Evolutionary conservation across 2,329 filamentous ascomycete species (phyloP), one percentile per base, ranked within the genome.

Genomic region (Colletotrichum musicola): DNA sequence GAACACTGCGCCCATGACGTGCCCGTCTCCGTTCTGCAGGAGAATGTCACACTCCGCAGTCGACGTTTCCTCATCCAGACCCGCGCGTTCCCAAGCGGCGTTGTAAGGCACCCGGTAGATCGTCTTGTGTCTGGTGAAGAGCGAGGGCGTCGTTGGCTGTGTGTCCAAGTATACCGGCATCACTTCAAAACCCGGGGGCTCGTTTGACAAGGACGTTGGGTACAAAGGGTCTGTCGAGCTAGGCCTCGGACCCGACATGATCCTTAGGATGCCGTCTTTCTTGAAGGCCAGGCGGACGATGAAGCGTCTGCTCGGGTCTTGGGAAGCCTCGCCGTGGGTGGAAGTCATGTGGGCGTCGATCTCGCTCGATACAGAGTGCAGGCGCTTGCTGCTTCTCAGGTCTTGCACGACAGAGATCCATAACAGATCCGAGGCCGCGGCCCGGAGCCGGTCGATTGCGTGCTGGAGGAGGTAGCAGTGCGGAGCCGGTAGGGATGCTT

Each of bases 231-330:
- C 30, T 1, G 30, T 12, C 1, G 53, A 42, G 51, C 6, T 51
- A 6, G 53, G 61, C 30, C 44, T 16, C 12, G 54, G 54, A 9
- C 53, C 62, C 5, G 62, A 64, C 30, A 58, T 51, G 6, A 64
- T 57, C 16, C 35, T 50, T 1, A 46, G 20, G 20, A n/a, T 25
- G 4, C 20, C 44, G 22, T 58, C 54, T 3, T 13, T 64, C 5
- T 44, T 58, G 4, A 51, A 58, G 4, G 54, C 46, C 10, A 64
- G 44, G 2, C 53, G 62, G 3, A 58, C 62, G n/a, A 64, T 51
- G 14, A 64, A 64, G 22, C 62, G 46, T 49, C 14, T 42, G 40
- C 6, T n/a, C 12, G 40, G 40, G 40, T 42, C 13, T 2, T 42
- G 13, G 40, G 13, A n/a, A 4, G 40, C 40, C 4, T 42, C 40